Base-by-base conservation (phyloP, 441 rosid genomes). In the Raphanus hybrid region DNA sequence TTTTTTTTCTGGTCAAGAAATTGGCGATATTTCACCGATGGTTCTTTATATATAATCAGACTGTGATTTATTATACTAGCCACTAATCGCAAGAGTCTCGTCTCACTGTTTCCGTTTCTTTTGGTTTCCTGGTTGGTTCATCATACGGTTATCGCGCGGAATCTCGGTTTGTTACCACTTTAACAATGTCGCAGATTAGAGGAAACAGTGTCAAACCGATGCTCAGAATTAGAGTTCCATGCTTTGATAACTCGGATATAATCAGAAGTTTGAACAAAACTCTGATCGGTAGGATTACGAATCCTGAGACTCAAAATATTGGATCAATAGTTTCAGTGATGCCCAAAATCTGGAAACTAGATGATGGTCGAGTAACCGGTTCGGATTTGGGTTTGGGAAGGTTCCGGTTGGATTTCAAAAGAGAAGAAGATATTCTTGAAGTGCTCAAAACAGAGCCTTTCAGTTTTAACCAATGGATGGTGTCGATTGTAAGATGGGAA, bases 111-210 rank as follows among this genome's bases (percentile, higher is more conserved):
- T 6, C 59, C 16, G 16, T 2, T 15, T 15, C 23, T 5, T 14
- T 52, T 54, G 18, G 23, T 54, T 54, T 54, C 1, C 26, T 54
- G 59, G 23, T 54, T 54, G 59, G 26, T 54, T 54, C 59, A 54
- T 54, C 6, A 3, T 50, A 50, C 57, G 57, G 57, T 15, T 54
- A 45, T 45, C 52, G 3, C 52, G 52, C 5, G 52, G 52, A 45
- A 54, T 54, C 23, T 54, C 59, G 59, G 59, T 54, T 54, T 54
- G 59, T 54, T 54, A 54, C 59, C 45, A 39, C 45, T 41, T 45
- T 12, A 45, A 11, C 52, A 15, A 54, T 54, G 59, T 15, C 23
- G 9, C 59, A 54, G 59, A 54, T 15, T 54, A 8, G 59, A 54
- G 26, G 26, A 54, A 15, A 54, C 59, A 15, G 7, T 54, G 59